phyloP scores from a whole-genome alignment of 2,329 filamentous ascomycete genomes.

The Fusarium sp. region DNA sequence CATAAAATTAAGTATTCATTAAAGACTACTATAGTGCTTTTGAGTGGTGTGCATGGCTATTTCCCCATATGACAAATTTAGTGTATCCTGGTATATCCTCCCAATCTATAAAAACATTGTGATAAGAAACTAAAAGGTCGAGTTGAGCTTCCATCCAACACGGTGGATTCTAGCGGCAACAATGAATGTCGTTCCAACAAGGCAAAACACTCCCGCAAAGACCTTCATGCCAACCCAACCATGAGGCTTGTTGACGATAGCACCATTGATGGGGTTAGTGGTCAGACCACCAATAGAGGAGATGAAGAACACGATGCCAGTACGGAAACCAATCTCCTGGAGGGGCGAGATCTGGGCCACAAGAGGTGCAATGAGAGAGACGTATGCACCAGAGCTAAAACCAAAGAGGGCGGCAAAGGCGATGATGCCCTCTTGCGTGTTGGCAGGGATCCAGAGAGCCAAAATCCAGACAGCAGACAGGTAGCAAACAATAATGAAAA shows the following conservation, averaged over 20 bases:
- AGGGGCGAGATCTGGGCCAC: slow-evolving; percentile 57
- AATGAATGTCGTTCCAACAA: slow-evolving; percentile 29
- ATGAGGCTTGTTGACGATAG: slow-evolving; percentile 52
- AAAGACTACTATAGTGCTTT: not conserved
- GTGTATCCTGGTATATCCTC: not conserved
- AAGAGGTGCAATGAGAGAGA: slow-evolving; percentile 58
- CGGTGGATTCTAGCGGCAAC: slow-evolving; percentile 27
- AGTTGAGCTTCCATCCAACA: slow-evolving; percentile 36
- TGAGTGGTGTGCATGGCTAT: not conserved
- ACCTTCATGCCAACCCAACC: slow-evolving; percentile 57
- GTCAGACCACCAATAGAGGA: slow-evolving; percentile 70
- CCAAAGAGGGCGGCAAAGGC: slow-evolving; percentile 61
- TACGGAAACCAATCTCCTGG: slow-evolving; percentile 52
- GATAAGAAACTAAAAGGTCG: slow-evolving; percentile 11
- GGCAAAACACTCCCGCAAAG: slow-evolving; percentile 50
- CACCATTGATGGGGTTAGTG: slow-evolving; percentile 70
- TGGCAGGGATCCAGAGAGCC: slow-evolving; percentile 61
- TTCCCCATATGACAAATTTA: not conserved
- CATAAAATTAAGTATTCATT: not conserved
- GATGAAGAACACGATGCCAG: slow-evolving; percentile 64
- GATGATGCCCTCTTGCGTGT: slow-evolving; percentile 51
- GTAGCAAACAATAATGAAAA: slow-evolving; percentile 62
- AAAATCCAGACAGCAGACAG: slow-evolving; percentile 58
- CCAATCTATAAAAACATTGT: not conserved
- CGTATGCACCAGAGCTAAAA: slow-evolving; percentile 60